phyloP scores from a whole-genome alignment of 2,329 filamentous ascomycete species.

The Calonectria henricotiae region DNA sequence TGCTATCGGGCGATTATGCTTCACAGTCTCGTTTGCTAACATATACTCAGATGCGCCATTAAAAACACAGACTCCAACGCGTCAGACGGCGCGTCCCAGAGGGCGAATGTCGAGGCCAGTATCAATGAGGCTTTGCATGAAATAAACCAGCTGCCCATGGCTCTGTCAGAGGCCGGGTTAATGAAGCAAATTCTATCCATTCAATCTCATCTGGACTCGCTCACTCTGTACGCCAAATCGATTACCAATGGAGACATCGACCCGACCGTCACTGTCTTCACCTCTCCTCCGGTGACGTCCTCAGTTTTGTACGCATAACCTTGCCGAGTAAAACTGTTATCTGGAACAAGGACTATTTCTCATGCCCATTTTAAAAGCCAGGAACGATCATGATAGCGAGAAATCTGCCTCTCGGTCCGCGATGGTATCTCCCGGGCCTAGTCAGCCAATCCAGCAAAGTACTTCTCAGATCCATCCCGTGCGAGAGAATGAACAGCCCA shows the following conservation, averaged over 20 bases:
- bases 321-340: neutral
- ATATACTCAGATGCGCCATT: conserved; percentile 4
- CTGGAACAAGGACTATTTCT: no score
- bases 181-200: conserved; percentile 13
- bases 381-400: neutral
- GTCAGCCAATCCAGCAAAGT: neutral
- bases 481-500: neutral
- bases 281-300: neutral
- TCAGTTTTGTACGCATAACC: conserved; percentile 8
- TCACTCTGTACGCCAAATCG: neutral
- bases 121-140: neutral
- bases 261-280: neutral
- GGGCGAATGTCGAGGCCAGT: neutral
- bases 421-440: neutral
- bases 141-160: neutral
- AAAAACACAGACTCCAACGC: neutral
- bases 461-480: neutral
- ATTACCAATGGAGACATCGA: neutral
- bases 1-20: no score
- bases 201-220: neutral
- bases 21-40: no score
- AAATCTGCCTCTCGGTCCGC: neutral
- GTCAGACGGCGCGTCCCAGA: neutral
- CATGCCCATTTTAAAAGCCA: neutral
- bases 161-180: neutral